Evolutionary conservation across 2,329 filamentous ascomycete genomes (phyloP).

Genomic region (Apiospora pterosperma): DNA sequence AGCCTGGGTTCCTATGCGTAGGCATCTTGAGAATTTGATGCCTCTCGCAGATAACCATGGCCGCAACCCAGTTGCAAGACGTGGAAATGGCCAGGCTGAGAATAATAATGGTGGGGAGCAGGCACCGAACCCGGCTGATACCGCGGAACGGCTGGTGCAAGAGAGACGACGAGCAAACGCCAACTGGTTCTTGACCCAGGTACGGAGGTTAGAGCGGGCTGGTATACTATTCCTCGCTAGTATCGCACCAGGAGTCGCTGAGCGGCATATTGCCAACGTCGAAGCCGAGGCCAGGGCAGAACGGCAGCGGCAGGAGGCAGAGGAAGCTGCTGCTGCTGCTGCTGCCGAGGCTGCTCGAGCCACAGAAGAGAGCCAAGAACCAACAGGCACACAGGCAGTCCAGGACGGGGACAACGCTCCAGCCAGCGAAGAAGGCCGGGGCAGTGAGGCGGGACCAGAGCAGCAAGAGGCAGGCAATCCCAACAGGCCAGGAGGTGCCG

Average conservation of each 20-base stretch:
- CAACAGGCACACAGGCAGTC: neutral
- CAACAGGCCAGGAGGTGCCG: neutral
- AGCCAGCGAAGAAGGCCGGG: neutral
- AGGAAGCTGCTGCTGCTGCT: neutral
- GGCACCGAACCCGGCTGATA: slow-evolving; percentile 40
- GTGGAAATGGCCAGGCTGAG: slow-evolving; percentile 25
- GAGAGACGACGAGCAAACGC: slow-evolving; percentile 41
- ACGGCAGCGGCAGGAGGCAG: neutral
- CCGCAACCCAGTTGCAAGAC: slow-evolving; percentile 22
- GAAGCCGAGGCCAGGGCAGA: slow-evolving; percentile 39
- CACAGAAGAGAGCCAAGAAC: neutral
- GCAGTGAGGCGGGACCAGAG: neutral
- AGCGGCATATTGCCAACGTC: slow-evolving; percentile 59
- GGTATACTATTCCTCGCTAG: slow-evolving; percentile 63
- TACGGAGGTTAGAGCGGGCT: slow-evolving; percentile 55
- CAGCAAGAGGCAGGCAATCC: neutral
- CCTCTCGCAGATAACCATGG: slow-evolving; percentile 42
- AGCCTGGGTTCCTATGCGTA: slow-evolving; percentile 53
- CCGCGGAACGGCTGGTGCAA: slow-evolving; percentile 52
- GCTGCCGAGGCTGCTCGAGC: neutral
- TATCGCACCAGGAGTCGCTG: slow-evolving; percentile 62
- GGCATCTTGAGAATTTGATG: slow-evolving; percentile 57
- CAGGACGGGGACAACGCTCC: neutral
- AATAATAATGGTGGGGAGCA: slow-evolving; percentile 21
- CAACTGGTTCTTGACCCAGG: slow-evolving; percentile 46